These are phyloP conservation scores for Kazachstania kunashirensis DNA, from an alignment of 805 yeast genomes.

Conservation along the genomic window DNA sequence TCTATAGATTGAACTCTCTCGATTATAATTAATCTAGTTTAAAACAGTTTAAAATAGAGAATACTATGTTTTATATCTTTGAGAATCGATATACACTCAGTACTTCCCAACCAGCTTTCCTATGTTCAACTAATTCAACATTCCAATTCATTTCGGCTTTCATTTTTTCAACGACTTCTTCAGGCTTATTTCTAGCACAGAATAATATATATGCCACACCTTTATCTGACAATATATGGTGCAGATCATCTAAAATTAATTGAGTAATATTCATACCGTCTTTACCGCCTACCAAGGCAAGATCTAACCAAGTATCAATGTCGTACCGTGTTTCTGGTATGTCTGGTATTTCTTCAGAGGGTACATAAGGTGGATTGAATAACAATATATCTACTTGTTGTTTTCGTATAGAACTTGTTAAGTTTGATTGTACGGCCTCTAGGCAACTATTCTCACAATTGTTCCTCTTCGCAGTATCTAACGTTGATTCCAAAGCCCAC, in stretches of 20 bases:
- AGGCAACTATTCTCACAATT: slow-evolving; percentile 24
- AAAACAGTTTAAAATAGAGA: no score
- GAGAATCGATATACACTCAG: slow-evolving; percentile 61
- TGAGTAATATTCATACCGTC: slow-evolving; percentile 86
- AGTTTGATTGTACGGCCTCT: slow-evolving; percentile 47
- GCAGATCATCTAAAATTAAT: slow-evolving; percentile 45
- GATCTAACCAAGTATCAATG: slow-evolving; percentile 67
- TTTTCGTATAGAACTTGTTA: slow-evolving; percentile 41
- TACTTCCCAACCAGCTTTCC: slow-evolving; percentile 96
- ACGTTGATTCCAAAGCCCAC: slow-evolving; percentile 52
- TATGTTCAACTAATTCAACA: slow-evolving; percentile 41
- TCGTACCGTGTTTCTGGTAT: slow-evolving; percentile 38
- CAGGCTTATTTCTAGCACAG: slow-evolving; percentile 85
- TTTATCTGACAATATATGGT: slow-evolving; percentile 37
- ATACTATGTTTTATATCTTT: slow-evolving; percentile 4
- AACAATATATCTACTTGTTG: slow-evolving; percentile 57
- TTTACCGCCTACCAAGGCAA: slow-evolving; percentile 82
- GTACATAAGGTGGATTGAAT: slow-evolving; percentile 96
- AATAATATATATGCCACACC: slow-evolving; percentile 86
- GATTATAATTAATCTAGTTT: no score
- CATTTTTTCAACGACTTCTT: slow-evolving; percentile 44
- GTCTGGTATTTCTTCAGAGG: slow-evolving; percentile 65
- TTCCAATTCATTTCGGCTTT: slow-evolving; percentile 36
- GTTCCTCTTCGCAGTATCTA: slow-evolving; percentile 35
- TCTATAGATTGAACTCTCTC: neutral